Evolutionary conservation across 352 stramenopile species (phyloP).

Genomic region (Chrysophaeum taylorii): DNA sequence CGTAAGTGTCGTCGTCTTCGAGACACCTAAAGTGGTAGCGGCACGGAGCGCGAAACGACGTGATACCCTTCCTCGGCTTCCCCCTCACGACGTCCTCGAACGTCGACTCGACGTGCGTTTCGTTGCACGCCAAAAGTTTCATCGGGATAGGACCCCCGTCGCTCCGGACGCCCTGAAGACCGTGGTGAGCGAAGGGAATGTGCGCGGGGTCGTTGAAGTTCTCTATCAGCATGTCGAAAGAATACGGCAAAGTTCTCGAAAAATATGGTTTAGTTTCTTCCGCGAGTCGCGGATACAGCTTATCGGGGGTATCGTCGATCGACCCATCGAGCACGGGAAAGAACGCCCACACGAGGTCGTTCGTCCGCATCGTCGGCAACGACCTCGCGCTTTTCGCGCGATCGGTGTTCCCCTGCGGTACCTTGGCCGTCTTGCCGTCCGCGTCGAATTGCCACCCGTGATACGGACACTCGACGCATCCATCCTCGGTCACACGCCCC

Average conservation of each 20-base stretch:
- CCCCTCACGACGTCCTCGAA: slow-evolving; percentile 28
- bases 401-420: slow-evolving; percentile 34
- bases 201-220: slow-evolving; percentile 51
- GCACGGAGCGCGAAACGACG: slow-evolving; percentile 35
- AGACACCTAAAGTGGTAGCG: slow-evolving; percentile 34
- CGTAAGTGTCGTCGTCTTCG: slow-evolving; percentile 16
- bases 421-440: slow-evolving; percentile 25
- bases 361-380: slow-evolving; percentile 29
- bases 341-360: slow-evolving; percentile 40
- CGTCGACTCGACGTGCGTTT: slow-evolving; percentile 26
- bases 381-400: background rate
- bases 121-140: slow-evolving; percentile 26
- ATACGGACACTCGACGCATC: slow-evolving; percentile 47
- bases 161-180: slow-evolving; percentile 30
- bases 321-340: slow-evolving; percentile 28
- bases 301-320: slow-evolving; percentile 21
- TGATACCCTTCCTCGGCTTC: slow-evolving; percentile 29
- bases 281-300: slow-evolving; percentile 17
- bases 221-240: slow-evolving; percentile 43
- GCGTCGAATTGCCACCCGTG: slow-evolving; percentile 52
- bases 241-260: slow-evolving; percentile 46
- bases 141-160: slow-evolving; percentile 46
- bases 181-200: slow-evolving; percentile 48
- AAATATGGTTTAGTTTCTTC: slow-evolving; percentile 21
- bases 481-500: slow-evolving; percentile 40